Percentiles rank a stretch among this genome's conserved stretches.
Evolutionary conservation across 75 land plant species (phyloP).

Genomic region (Cunninghamia lanceolata): DNA sequence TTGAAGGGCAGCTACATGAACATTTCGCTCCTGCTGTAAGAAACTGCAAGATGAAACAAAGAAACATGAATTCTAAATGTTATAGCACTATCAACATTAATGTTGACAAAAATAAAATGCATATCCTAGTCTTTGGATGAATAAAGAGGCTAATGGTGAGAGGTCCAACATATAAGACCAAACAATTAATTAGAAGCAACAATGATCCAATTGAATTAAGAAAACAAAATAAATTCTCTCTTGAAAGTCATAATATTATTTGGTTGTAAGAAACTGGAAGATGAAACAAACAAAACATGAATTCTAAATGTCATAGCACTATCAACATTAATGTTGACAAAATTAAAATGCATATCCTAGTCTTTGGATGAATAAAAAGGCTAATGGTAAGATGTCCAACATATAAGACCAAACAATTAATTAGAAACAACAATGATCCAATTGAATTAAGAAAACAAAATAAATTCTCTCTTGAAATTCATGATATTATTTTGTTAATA

Average conservation of each 20-base stretch:
- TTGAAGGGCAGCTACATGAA: neutral
- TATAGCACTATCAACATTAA: neutral
- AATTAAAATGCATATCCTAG: neutral
- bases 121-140: neutral
- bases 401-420: neutral
- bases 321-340: neutral
- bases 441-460: slow-evolving; percentile 1
- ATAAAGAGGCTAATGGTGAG: neutral
- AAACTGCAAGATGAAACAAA: neutral
- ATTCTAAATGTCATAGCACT: neutral
- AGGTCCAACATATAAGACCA: neutral
- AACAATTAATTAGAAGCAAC: neutral
- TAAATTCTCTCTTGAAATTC: neutral
- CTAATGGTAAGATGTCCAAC: neutral
- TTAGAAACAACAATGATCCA: neutral
- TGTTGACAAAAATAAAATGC: neutral
- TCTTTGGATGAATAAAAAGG: neutral
- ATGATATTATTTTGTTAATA: neutral
- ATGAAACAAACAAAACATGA: too few relatives aligned
- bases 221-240: neutral
- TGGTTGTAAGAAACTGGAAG: too few relatives aligned
- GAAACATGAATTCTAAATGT: neutral
- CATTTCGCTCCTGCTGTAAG: neutral
- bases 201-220: neutral
- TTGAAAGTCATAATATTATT: neutral